These are phyloP conservation scores for Colletotrichum cordylinicola DNA, from an alignment of 2,329 filamentous ascomycete species.

Conservation along the genomic window DNA sequence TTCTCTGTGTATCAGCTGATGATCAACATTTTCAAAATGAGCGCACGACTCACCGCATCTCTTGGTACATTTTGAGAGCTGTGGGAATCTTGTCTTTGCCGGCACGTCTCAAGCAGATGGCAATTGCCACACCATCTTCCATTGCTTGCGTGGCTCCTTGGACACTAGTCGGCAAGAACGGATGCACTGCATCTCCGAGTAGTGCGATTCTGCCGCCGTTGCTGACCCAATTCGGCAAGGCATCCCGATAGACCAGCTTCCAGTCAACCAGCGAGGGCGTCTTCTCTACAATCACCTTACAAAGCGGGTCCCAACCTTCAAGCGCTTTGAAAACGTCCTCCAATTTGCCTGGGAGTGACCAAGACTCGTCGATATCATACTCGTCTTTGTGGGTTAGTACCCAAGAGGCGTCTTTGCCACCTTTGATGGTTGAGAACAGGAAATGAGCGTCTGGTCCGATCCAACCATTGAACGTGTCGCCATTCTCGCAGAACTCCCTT, in stretches of 20 bases:
- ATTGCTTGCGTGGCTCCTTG: not conserved
- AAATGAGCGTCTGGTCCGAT: not conserved
- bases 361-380: not conserved
- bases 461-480: not conserved
- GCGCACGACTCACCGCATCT: not conserved
- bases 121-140: not conserved
- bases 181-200: not conserved
- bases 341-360: not conserved
- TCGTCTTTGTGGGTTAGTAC: not conserved
- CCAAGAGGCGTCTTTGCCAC: not conserved
- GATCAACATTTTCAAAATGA: rapidly evolving
- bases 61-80: not conserved
- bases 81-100: not conserved
- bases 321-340: not conserved
- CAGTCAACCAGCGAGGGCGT: not conserved
- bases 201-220: not conserved
- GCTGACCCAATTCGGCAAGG: not conserved
- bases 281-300: not conserved
- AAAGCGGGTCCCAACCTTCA: not conserved
- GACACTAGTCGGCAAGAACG: not conserved
- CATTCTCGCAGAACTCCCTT: not conserved
- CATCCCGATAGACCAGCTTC: not conserved
- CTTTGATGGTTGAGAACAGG: not conserved
- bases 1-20: not conserved
- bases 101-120: not conserved